These are phyloP conservation scores for Globisporangium takayamanum DNA, from an alignment of 352 stramenopile genomes.

Conservation along the genomic window DNA sequence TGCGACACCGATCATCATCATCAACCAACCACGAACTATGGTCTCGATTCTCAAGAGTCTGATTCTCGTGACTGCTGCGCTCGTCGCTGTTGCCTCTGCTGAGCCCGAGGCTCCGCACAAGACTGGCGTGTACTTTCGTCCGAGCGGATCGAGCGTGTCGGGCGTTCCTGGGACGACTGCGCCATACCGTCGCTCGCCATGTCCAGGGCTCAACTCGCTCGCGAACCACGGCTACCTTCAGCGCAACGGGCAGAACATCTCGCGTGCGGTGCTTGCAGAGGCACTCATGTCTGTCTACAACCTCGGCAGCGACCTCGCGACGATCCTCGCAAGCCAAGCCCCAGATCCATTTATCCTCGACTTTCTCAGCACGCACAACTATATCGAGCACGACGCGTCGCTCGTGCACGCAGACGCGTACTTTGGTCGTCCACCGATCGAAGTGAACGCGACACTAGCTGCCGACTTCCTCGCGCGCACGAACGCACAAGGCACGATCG, in stretches of 20 bases:
- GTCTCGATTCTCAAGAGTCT: constrained; percentile 7
- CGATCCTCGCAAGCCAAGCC: constrained; percentile 7
- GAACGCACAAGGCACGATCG: constrained; percentile 17
- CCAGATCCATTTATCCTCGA: constrained; percentile 10
- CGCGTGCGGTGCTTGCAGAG: too few species aligned
- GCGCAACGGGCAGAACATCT: too few species aligned
- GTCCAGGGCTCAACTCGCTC: too few species aligned
- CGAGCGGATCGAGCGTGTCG: constrained; percentile 20
- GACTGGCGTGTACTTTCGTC: constrained; percentile 25
- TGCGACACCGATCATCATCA: too few species aligned
- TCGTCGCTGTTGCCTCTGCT: constrained; percentile 8
- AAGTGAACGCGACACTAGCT: constrained; percentile 25
- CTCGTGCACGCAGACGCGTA: constrained; percentile 46
- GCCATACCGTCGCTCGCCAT: constrained; percentile 17
- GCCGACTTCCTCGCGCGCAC: constrained; percentile 23
- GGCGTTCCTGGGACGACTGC: constrained; percentile 20
- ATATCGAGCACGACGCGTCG: constrained; percentile 38
- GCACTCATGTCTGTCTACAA: too few species aligned
- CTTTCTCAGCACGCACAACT: constrained; percentile 29
- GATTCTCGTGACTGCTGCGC: constrained; percentile 5
- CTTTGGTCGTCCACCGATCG: constrained; percentile 24
- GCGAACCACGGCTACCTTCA: too few species aligned
- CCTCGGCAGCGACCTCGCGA: background rate
- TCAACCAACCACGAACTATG: constrained; percentile 1
- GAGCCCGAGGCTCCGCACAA: background rate